Evolutionary conservation across 345 rosid species (phyloP), one percentile per base, ranked within the genome.

Genomic region (Pistacia vera): DNA sequence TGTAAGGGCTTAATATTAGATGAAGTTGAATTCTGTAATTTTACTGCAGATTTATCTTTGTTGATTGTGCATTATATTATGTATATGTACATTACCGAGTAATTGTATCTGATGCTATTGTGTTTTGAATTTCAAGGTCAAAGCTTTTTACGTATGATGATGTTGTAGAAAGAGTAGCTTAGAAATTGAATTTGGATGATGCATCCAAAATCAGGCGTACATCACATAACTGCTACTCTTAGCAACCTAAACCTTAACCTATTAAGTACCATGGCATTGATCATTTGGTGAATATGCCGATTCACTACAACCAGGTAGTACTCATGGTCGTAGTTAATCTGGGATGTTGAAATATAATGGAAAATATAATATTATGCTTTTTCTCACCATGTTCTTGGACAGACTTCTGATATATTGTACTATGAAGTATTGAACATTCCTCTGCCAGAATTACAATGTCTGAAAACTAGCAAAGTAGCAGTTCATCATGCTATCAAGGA

Each of bases 391-490:
- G 71, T 80, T 44, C 81, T 76, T 9, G 65, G 30, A 62, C 95
- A 93, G 99, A 86, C 91, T 14, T 89, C 97, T 71, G 97, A 94
- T 85, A 91, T 94, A 75, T 82, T 96, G 87, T 96, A 96, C 79
- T 96, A 91, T 75, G 99, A 96, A 89, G 93, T 90, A 48, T 83
- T 96, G 77, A 98, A 96, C 85, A 90, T 94, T 80, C 99, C 99
- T 73, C 95, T 96, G 64, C 98, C 22, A 22, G 97, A 96, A 76
- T 83, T 96, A 79, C 97, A 94, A 88, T 89, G 93, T 79, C 77
- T 22, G 81, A 96, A 96, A 79, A 92, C 91, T 74, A 85, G 94
- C 63, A 92, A 91, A 88, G 93, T 96, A 72, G 92, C 93, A 78
- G 92, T 92, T 78, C 93, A 89, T 82, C 90, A 87, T 79, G 89